A percentile compares a stretch with the other conserved stretches of the same genome.
These are phyloP conservation scores for Cryomyces minteri DNA, from an alignment of 495 filamentous ascomycete genomes.

Conservation along the genomic window DNA sequence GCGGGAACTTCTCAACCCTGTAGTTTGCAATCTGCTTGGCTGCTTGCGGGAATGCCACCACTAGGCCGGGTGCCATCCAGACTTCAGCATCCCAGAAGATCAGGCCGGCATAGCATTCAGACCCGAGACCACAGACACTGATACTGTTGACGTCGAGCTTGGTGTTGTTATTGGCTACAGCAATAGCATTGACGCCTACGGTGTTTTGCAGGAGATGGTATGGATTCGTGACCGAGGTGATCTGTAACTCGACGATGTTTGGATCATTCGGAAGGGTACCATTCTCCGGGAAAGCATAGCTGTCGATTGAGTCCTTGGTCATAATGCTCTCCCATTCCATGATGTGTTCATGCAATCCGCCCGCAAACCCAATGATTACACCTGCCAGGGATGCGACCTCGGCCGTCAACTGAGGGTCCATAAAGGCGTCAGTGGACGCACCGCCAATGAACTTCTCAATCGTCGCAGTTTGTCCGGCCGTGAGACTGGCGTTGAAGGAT, in stretches of 20 bases:
- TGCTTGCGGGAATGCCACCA: no score
- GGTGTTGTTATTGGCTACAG: constrained; percentile 12
- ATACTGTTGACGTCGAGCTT: no score
- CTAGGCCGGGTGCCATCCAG: no score
- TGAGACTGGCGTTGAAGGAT: constrained; percentile 28
- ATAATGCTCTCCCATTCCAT: constrained; percentile 36
- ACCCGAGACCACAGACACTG: no score
- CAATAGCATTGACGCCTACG: constrained; percentile 29
- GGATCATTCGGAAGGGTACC: constrained; percentile 39
- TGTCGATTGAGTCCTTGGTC: constrained; percentile 39
- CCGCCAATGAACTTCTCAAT: constrained; percentile 41
- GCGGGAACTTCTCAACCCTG: no score
- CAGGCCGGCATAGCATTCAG: no score
- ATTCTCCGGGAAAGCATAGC: constrained; percentile 35
- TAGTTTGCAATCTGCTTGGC: no score
- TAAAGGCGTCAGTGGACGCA: constrained; percentile 43
- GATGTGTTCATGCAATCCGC: constrained; percentile 29
- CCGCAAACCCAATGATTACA: constrained; percentile 25
- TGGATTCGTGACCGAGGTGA: constrained; percentile 43
- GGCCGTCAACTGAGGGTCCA: constrained; percentile 30
- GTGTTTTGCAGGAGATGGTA: constrained; percentile 56
- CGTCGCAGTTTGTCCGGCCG: constrained; percentile 27
- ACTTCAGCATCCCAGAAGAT: no score
- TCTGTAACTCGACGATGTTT: constrained; percentile 40
- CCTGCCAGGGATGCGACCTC: constrained; percentile 26